These are phyloP conservation scores for Starmerella cellae DNA, from an alignment of 805 yeast genomes.

Conservation along the genomic window DNA sequence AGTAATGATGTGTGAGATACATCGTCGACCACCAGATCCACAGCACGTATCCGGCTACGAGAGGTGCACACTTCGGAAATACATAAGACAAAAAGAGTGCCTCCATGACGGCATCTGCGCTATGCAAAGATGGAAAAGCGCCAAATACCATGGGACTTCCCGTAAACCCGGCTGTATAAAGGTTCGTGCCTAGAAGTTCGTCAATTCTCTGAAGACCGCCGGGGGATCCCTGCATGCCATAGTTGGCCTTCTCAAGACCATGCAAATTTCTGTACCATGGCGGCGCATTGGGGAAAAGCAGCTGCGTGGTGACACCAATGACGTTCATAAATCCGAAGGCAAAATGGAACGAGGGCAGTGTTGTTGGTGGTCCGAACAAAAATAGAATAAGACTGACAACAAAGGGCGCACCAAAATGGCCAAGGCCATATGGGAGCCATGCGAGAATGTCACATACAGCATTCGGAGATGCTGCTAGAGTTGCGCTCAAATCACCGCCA, in stretches of 20 bases:
- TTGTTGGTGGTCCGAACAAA: conserved; percentile 82
- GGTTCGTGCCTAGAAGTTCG: conserved; percentile 56
- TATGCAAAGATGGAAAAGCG: conserved; percentile 73
- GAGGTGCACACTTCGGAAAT: conserved; percentile 54
- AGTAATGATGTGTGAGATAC: conserved; percentile 95
- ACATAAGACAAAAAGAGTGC: conserved; percentile 72
- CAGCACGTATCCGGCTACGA: conserved; percentile 65
- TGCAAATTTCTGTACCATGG: conserved; percentile 88
- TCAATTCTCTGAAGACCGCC: conserved; percentile 92
- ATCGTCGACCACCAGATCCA: conserved; percentile 98
- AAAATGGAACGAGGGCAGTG: conserved; percentile 71
- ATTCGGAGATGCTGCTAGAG: conserved; percentile 60
- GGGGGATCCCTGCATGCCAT: conserved; percentile 83
- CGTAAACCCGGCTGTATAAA: conserved; percentile 69
- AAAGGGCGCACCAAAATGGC: conserved; percentile 85
- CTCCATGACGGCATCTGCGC: conserved; percentile 90
- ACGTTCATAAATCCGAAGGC: conserved; percentile 93
- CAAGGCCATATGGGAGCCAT: conserved; percentile 88
- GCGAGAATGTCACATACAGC: conserved; percentile 67
- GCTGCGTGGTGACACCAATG: conserved; percentile 69
- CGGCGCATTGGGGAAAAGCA: conserved; percentile 84
- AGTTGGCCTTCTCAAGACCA: conserved; percentile 81
- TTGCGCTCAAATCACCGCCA: conserved; percentile 78
- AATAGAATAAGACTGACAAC: conserved; percentile 66
- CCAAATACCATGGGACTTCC: conserved; percentile 92